Evolutionary conservation across 148 eudicot genomes (phyloP).

Genomic region (Nyssa sinensis): DNA sequence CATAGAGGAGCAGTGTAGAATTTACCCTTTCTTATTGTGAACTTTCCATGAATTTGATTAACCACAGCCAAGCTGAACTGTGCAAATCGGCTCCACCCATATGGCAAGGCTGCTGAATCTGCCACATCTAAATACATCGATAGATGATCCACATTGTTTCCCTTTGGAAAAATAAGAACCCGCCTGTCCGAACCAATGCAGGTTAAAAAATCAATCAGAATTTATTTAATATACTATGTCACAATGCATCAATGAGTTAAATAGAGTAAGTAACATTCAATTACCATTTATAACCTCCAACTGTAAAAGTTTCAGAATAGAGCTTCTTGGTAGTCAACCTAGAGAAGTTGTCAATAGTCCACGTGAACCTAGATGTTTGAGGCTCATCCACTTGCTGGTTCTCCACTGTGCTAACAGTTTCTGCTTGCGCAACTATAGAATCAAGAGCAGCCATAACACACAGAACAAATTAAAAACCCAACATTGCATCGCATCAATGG

Average conservation of each 20-base stretch:
- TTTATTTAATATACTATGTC: background rate
- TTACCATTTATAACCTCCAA: constrained; percentile 86
- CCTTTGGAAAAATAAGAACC: constrained; percentile 79
- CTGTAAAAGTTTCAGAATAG: constrained; percentile 68
- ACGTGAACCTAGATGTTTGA: constrained; percentile 60
- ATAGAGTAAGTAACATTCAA: background rate
- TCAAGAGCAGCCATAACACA: constrained; percentile 4
- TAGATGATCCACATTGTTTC: constrained; percentile 70
- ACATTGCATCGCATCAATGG: background rate
- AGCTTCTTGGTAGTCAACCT: constrained; percentile 64
- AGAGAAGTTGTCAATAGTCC: constrained; percentile 72
- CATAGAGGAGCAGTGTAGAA: background rate
- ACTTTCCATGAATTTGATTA: constrained; percentile 63
- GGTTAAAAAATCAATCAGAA: constrained; percentile 18
- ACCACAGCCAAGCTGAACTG: constrained; percentile 79
- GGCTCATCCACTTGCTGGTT: constrained; percentile 72
- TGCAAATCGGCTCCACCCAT: constrained; percentile 91
- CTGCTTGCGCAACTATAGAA: constrained; percentile 52
- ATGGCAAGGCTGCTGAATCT: constrained; percentile 62
- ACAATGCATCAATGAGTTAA: background rate
- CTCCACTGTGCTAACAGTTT: constrained; percentile 48
- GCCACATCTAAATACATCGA: constrained; percentile 94
- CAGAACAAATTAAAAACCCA: background rate
- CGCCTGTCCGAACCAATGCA: constrained; percentile 49
- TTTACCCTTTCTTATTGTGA: constrained; percentile 65